phyloP scores from a whole-genome alignment of 106 monocot genomes.

The Xerophyta viscosa region DNA sequence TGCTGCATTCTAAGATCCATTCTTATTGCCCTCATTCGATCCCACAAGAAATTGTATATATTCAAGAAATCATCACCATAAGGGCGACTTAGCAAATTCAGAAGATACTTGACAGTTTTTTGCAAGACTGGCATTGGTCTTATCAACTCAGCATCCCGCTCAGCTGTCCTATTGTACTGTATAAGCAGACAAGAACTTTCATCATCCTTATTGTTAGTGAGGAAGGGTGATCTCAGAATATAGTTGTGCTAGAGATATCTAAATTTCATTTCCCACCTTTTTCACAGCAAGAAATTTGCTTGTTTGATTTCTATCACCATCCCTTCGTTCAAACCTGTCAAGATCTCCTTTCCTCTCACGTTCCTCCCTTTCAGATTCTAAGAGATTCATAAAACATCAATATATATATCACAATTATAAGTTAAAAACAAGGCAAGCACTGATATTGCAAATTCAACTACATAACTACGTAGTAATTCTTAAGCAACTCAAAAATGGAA shows the following conservation, averaged over 20 bases:
- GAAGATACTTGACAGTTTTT: slow-evolving; percentile 86
- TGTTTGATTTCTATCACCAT: slow-evolving; percentile 94
- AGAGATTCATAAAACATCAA: slow-evolving; percentile 15
- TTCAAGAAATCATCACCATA: slow-evolving; percentile 67
- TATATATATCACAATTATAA: neutral
- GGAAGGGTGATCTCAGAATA: slow-evolving; percentile 26
- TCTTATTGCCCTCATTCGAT: slow-evolving; percentile 90
- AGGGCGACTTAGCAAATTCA: slow-evolving; percentile 67
- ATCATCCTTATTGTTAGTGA: slow-evolving; percentile 36
- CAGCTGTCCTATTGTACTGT: slow-evolving; percentile 92
- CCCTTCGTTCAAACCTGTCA: slow-evolving; percentile 77
- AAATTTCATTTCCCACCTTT: slow-evolving; percentile 42
- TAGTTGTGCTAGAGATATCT: slow-evolving; percentile 5
- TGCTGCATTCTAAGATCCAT: slow-evolving; percentile 99
- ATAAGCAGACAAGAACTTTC: slow-evolving; percentile 56
- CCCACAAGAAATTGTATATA: slow-evolving; percentile 97
- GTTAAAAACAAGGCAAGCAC: neutral
- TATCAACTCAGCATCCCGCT: slow-evolving; percentile 80
- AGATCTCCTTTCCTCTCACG: slow-evolving; percentile 99
- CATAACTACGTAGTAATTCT: no score
- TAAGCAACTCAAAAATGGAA: no score
- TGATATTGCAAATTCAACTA: no score
- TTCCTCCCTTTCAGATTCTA: slow-evolving; percentile 85
- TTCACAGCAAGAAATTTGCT: slow-evolving; percentile 81
- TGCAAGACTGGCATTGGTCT: slow-evolving; percentile 87